phyloP scores from a whole-genome alignment of 2,329 filamentous ascomycete genomes.

The Trichoderma koningii region DNA sequence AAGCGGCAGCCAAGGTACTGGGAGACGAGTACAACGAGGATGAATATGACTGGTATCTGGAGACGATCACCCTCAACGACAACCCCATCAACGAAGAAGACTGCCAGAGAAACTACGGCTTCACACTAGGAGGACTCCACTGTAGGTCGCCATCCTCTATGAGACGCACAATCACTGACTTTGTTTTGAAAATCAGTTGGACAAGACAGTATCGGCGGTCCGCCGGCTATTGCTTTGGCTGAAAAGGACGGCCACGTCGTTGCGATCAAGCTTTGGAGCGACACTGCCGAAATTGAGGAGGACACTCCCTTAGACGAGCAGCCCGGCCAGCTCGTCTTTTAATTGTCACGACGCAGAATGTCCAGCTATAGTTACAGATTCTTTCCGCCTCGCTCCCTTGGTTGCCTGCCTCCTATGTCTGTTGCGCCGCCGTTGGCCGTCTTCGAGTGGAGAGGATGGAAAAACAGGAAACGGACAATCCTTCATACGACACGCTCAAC shows the following conservation, averaged over 20 bases:
- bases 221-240: constrained; percentile 10
- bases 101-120: background rate
- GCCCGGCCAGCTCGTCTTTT: constrained; percentile 15
- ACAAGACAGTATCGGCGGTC: constrained; percentile 5
- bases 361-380: no score
- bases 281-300: background rate
- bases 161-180: background rate
- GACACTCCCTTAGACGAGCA: background rate
- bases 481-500: background rate
- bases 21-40: background rate
- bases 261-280: constrained; percentile 8
- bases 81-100: background rate
- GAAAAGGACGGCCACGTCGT: constrained; percentile 23
- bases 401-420: background rate
- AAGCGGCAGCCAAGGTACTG: background rate
- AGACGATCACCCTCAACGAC: constrained; percentile 16
- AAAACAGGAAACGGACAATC: background rate
- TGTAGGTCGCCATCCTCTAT: background rate
- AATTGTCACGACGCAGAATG: background rate
- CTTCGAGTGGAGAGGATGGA: background rate
- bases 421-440: background rate
- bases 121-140: constrained; percentile 21
- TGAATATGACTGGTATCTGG: constrained; percentile 7
- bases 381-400: background rate
- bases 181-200: background rate